Base-by-base conservation (phyloP, 148 eudicot genomes). In the Silene latifolia region DNA sequence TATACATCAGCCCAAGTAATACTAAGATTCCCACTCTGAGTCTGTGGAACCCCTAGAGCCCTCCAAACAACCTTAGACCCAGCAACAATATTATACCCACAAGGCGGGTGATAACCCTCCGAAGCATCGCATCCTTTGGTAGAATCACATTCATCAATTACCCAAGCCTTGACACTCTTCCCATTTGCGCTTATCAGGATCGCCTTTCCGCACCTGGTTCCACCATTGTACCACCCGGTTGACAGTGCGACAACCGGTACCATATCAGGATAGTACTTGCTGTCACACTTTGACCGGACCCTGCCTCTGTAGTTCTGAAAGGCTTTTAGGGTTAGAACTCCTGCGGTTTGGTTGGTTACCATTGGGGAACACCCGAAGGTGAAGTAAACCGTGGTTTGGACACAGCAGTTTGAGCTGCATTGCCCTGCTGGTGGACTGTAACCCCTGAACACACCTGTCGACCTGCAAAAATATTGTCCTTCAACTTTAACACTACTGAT, bases 71-170 rank as follows among this genome's bases (percentile, higher is more conserved):
- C 83, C 71, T n/a, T 72, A 10, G 83, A 81, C 6, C 62, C 87
- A 63, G 78, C 83, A 60, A 86, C 85, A 42, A 82, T 71, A 65
- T 86, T 86, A 35, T 83, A 80, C 3, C 79, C 81, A 68, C 89
- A 83, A 58, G 89, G 88, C 1, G 86, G 86, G 59, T 81, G 89
- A 67, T 69, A 83, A 6, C 84, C 85, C 47, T 86, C 82, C 62
- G 15, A 77, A 64, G 76, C 79, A 60, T 81, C 86, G 79, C 86
- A 79, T 54, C 88, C 88, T 39, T 62, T 74, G 6, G 83, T 86
- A 9, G 86, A 86, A 58, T 86, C 88, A 74, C 86, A 79, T 77
- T 86, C 88, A 35, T 79, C 86, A 27, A 86, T 80, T 25, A 86
- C 88, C 80, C 53, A 78, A 5, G 88, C 88, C 48, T 58, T 81